A percentile compares a stretch with the other conserved stretches of the same genome.
These are phyloP conservation scores for Pyrenochaeta sp. DNA, from an alignment of 2,329 filamentous ascomycete species.

Conservation along the genomic window DNA sequence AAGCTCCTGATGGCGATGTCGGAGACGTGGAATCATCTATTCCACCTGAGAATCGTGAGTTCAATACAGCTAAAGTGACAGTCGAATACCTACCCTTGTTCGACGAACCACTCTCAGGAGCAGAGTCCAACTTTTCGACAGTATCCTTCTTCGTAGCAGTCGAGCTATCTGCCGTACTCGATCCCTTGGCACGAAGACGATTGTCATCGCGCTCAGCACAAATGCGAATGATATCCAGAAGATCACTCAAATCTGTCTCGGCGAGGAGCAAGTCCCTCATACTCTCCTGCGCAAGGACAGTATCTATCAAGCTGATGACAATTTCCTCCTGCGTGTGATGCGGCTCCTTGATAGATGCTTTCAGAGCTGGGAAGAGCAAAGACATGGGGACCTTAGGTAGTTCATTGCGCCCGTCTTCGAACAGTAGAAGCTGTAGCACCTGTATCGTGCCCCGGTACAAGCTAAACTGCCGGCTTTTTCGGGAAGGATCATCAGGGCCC, in stretches of 20 bases:
- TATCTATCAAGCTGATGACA: slow-evolving; percentile 60
- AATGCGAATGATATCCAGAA: slow-evolving; percentile 67
- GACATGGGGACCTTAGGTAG: slow-evolving; percentile 47
- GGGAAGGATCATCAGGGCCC: slow-evolving; percentile 32
- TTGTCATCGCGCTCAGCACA: slow-evolving; percentile 55
- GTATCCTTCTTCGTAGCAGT: slow-evolving; percentile 55
- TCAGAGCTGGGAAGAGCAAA: slow-evolving; percentile 45
- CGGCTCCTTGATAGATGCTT: slow-evolving; percentile 39
- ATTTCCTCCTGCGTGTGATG: slow-evolving; percentile 50
- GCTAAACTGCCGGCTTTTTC: slow-evolving; percentile 32
- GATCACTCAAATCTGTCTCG: slow-evolving; percentile 71
- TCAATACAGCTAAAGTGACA: neutral
- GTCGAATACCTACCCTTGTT: slow-evolving; percentile 9
- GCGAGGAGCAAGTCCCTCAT: slow-evolving; percentile 67
- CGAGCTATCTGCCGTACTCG: slow-evolving; percentile 34
- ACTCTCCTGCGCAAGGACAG: slow-evolving; percentile 55
- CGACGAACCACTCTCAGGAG: slow-evolving; percentile 17
- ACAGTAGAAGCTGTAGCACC: slow-evolving; percentile 40
- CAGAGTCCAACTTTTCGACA: slow-evolving; percentile 10
- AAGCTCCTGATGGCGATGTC: slow-evolving; percentile 13
- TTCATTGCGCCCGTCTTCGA: slow-evolving; percentile 43
- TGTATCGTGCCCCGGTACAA: slow-evolving; percentile 42
- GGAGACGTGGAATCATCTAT: slow-evolving; percentile 17
- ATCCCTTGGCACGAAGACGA: slow-evolving; percentile 23
- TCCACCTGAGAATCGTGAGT: slow-evolving; percentile 14